Base-by-base conservation (phyloP, 1,139 yeast genomes). In the Pichia terricola region DNA sequence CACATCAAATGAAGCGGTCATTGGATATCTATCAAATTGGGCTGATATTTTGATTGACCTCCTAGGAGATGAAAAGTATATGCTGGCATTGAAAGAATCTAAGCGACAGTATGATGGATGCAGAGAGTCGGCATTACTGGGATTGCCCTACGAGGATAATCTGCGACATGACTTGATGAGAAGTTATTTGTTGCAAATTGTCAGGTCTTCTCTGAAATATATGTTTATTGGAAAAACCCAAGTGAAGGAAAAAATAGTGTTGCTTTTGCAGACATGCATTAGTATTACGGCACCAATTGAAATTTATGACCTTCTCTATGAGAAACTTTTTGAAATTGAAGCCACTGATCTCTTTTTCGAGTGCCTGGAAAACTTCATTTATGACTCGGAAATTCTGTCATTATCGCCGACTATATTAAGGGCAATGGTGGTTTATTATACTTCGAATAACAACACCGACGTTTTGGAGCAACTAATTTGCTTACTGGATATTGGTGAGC, bases 1-100 rank as follows among this genome's bases (percentile, higher is more conserved):
- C 43, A 81, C 80, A 2, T 64, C 65, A 37, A 69, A 66, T 48
- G 77, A 70, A 45, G 55, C 79, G 34, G 65, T 64, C 5, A 68
- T 79, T 11, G 94, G 89, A 0, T 66, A 77, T 16, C 62, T 79
- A 11, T 67, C 79, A 4, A 79, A 75, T 52, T 86, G 95, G 95
- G 87, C 88, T 0, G 94, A 84, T 54, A 65, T 73, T 26, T 58
- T 80, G 16, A 64, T 70, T 45, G 70, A 65, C 11, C 60, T 76
- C 11, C 65, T 85, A 49, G 65, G 74, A 8, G 53, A 61, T 5
- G 75, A 73, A 1, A 63, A 71, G 34, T 81, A 79, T 46, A 61
- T 72, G 10, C 65, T 63, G 2, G 91, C 94, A 0, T 67, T 85
- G 28, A 61, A 66, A 4, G 63, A 72, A 9, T 81, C 84, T 0